Base-by-base conservation (phyloP, 768 basidiomycete genomes). In the Leccinum disarticulatum region DNA sequence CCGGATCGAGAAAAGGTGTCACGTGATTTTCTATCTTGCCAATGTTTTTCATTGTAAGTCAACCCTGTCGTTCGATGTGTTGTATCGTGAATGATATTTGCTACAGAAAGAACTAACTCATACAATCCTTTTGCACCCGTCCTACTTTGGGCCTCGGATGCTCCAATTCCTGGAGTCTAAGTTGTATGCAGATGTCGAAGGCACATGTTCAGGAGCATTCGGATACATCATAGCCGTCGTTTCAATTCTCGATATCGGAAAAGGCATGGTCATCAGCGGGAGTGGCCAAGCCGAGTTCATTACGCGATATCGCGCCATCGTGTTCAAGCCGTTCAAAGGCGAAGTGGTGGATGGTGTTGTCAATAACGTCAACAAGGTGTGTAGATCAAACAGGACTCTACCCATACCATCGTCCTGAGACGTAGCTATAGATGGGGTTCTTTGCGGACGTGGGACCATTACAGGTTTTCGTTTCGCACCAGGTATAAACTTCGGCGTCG, bases 261-360 rank as follows among this genome's bases (percentile, higher is more conserved):
- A 92, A 74, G 95, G 95, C 9, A 91, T 93, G 83, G 90, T 98
- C 14, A 77, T 96, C 50, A 86, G 89, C 57, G 93, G 93, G 8
- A 94, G 88, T 35, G 96, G 95, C 1, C 93, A 96, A 76, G 97
- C 97, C 5, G 93, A 98, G 77, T 99, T 99, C 74, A 83, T 93
- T 63, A 93, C 94, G 22, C 81, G 90, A 56, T 99, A 98, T 76
- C 87, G 90, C 28, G 97, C 97, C 6, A 94, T 99, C 64, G 96
- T 99, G 19, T 98, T 97, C 84, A 95, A 98, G 75, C 97, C 97
- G n/a, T 98, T 98, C 83, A 97, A 98, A 74, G 95, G 95, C 10
- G 96, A 99, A 72, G 96, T 98, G 4, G 91, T 99, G 17, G 97
- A 99, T 72, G 96, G 94, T 0, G 88, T 95, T 3, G 96, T 99